phyloP scores from a whole-genome alignment of 2,329 filamentous ascomycete species.

The Anisogramma anomala region DNA sequence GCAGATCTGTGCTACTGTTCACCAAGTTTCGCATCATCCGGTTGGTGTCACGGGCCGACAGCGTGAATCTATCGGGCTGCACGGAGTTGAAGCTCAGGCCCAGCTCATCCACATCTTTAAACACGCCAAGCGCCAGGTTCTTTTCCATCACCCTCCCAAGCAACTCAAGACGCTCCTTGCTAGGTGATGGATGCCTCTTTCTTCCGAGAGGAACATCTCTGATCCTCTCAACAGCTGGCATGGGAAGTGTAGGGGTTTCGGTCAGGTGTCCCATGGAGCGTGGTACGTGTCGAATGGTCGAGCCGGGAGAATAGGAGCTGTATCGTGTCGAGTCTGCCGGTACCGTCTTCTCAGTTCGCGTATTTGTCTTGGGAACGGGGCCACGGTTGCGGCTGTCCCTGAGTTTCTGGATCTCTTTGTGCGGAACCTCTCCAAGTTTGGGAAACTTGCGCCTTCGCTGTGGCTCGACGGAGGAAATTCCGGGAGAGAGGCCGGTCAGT shows the following conservation, averaged over 20 bases:
- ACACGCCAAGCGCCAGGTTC: slow-evolving; percentile 5
- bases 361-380: background rate
- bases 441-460: background rate
- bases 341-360: background rate
- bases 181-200: slow-evolving; percentile 36
- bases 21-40: slow-evolving; percentile 14
- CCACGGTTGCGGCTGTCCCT: background rate
- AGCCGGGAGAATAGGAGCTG: slow-evolving; percentile 12
- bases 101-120: slow-evolving; percentile 21
- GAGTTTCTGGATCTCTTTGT: background rate
- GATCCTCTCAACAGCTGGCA: background rate
- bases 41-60: slow-evolving; percentile 23
- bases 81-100: slow-evolving; percentile 14
- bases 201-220: background rate
- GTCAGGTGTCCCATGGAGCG: slow-evolving; percentile 7
- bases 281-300: slow-evolving; percentile 15
- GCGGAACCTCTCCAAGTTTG: background rate
- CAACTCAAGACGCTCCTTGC: slow-evolving; percentile 29
- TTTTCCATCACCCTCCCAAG: slow-evolving; percentile 17
- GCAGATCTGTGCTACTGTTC: slow-evolving; percentile 1
- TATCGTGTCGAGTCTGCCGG: slow-evolving; percentile 5
- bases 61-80: background rate
- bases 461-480: background rate
- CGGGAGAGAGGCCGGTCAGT: background rate
- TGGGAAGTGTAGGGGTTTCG: slow-evolving; percentile 6